Base-by-base conservation (phyloP, 257 asterid genomes). In the Nicotiana benthamiana region DNA sequence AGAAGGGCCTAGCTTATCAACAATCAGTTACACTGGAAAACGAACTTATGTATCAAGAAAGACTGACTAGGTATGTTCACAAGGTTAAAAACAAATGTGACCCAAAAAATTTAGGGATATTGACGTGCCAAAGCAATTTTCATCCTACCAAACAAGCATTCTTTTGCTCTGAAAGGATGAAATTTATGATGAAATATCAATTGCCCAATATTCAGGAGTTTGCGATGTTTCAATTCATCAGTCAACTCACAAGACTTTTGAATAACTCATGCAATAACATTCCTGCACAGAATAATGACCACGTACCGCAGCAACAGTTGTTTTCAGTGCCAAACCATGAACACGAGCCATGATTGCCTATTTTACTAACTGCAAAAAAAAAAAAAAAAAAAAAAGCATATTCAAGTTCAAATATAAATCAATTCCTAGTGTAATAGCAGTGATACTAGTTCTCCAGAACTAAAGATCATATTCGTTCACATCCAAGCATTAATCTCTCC, bases 271-370 rank as follows among this genome's bases (percentile, higher is more conserved):
- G 61, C 24, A 34, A 74, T 24, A 24, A 72, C 40, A 72, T 48
- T 46, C 43, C 60, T 43, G 78, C 60, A 16, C 74, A 81, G 64
- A 86, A 28, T 26, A 64, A 80, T 64, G 83, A 79, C 66, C 60
- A 90, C 97, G 9, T 94, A 96, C 99, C 80, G 97, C 99, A 77
- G 99, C 99, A 84, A 96, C 98, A 48, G 99, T 96, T 77, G 99
- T 96, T 90, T 89, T 94, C 80, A 96, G 95, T 77, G 99, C 97
- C 92, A 94, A 86, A 74, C 95, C 98, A 87, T 96, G 98, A 84
- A 96, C 97, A 79, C 97, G 98, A 75, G 99, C 97, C 88, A 94
- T 75, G 81, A 96, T 82, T 82, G 90, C 91, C 90, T 94, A 92
- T 84, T 90, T 94, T 87, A 94, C 95, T 46, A 92, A 81, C 99